A percentile compares a stretch with the other conserved stretches of the same genome.
Evolutionary conservation across 225 moss, liverwort and hornwort genomes (phyloP).

Genomic region (Bryum argenteum): DNA sequence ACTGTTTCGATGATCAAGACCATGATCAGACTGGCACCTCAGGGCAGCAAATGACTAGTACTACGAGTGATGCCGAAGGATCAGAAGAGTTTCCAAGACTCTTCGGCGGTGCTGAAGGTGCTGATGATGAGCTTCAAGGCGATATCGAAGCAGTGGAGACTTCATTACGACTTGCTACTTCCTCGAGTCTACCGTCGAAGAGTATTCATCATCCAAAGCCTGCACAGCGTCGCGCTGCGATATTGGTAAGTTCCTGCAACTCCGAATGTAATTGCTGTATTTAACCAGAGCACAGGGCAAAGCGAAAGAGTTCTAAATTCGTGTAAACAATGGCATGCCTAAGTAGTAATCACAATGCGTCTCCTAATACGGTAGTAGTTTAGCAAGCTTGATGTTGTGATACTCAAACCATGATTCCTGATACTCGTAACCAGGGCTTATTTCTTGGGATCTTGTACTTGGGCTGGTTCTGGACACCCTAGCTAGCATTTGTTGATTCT

Average conservation of each 20-base stretch:
- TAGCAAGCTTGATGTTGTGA: too few species aligned
- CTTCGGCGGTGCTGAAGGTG: neutral
- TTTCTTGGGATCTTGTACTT: neutral
- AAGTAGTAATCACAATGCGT: neutral
- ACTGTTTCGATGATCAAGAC: constrained; percentile 28
- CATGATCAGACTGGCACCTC: constrained; percentile 1
- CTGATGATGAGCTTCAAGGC: neutral
- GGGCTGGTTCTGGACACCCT: constrained; percentile 10
- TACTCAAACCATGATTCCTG: too few species aligned
- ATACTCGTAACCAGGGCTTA: too few species aligned
- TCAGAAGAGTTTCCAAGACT: neutral
- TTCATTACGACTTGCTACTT: constrained; percentile 31
- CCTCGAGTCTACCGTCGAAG: neutral
- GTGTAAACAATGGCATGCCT: too few species aligned
- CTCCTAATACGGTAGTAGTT: neutral
- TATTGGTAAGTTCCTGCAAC: constrained; percentile 7
- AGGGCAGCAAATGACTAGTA: neutral
- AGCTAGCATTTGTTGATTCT: neutral
- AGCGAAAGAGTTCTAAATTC: too few species aligned
- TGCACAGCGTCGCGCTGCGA: neutral
- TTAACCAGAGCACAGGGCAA: too few species aligned
- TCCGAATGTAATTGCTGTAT: neutral
- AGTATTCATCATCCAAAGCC: neutral
- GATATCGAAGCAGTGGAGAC: constrained; percentile 30
- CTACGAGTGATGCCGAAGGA: neutral